Conservation (phyloP, 192 early-diverging fungal genomes). For the Entomortierella parvispora region DNA sequence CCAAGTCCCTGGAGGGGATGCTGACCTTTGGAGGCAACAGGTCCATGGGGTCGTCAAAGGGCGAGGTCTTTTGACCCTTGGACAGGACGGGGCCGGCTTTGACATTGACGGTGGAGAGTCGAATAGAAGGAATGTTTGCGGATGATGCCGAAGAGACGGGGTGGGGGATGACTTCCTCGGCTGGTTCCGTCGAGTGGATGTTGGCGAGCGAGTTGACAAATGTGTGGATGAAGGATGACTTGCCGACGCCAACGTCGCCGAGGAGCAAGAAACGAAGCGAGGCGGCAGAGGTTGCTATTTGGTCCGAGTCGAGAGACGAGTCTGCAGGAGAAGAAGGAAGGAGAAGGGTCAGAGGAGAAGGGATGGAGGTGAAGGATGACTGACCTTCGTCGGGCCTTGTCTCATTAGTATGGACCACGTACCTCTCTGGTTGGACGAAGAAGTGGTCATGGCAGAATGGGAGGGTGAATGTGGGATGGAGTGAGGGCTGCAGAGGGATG, state of each 20-base stretch:
- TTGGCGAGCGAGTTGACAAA: slow-evolving; percentile 23
- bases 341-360: not conserved
- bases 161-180: slow-evolving; percentile 3
- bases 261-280: slow-evolving; percentile 20
- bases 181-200: slow-evolving; percentile 26
- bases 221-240: slow-evolving; percentile 10
- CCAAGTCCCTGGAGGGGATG: slow-evolving; percentile 3
- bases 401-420: not conserved
- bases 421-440: not conserved
- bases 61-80: not conserved
- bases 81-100: slow-evolving; percentile 3
- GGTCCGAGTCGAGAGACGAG: not conserved
- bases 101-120: slow-evolving; percentile 6
- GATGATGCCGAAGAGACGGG: slow-evolving; percentile 3
- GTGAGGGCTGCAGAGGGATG: not conserved
- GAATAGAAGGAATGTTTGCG: not conserved
- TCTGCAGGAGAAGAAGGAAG: not conserved
- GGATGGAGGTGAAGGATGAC: not conserved
- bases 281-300: slow-evolving; percentile 2
- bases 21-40: slow-evolving; percentile 13
- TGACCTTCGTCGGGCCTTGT: not conserved
- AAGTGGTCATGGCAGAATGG: not conserved
- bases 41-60: slow-evolving; percentile 6
- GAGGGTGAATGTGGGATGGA: not conserved
- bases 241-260: slow-evolving; percentile 23